Conservation (phyloP, 2,329 filamentous ascomycete genomes). For the Stagonosporopsis cucurbitacearum region DNA sequence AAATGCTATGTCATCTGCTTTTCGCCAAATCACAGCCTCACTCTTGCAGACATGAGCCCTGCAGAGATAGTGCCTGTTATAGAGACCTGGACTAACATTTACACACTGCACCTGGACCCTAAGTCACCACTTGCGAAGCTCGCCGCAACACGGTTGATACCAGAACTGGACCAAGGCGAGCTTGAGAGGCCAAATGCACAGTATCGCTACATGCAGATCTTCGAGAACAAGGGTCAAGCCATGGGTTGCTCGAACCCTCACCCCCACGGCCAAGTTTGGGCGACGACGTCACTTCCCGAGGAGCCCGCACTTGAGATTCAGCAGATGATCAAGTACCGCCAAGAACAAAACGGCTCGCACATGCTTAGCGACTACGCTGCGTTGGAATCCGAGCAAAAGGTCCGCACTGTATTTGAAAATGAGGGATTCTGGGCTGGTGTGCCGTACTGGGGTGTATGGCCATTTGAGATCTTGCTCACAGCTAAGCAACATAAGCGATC, state of each 20-base stretch:
- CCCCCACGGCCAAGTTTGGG: slow-evolving; percentile 97
- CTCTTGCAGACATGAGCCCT: slow-evolving; percentile 85
- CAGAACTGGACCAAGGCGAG: slow-evolving; percentile 55
- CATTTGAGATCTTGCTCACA: slow-evolving; percentile 91
- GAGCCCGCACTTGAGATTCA: slow-evolving; percentile 81
- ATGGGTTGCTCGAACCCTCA: slow-evolving; percentile 99
- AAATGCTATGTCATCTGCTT: slow-evolving; percentile 98
- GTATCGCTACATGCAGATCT: slow-evolving; percentile 98
- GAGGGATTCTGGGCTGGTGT: slow-evolving; percentile 83
- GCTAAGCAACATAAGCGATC: slow-evolving; percentile 83
- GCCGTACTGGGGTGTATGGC: slow-evolving; percentile 98
- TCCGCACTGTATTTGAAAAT: slow-evolving; percentile 90
- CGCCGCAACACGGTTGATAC: slow-evolving; percentile 56
- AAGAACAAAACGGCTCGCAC: slow-evolving; percentile 74
- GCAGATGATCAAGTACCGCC: slow-evolving; percentile 79
- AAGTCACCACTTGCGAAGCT: slow-evolving; percentile 66
- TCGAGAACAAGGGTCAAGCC: slow-evolving; percentile 96
- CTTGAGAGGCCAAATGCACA: slow-evolving; percentile 69
- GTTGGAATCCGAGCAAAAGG: slow-evolving; percentile 79
- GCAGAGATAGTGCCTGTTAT: slow-evolving; percentile 81
- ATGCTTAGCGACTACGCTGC: slow-evolving; percentile 86
- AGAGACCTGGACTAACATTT: slow-evolving; percentile 90
- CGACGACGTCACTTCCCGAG: slow-evolving; percentile 87
- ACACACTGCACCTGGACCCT: slow-evolving; percentile 78
- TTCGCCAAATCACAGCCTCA: slow-evolving; percentile 86